Conservation (phyloP, 2,329 filamentous ascomycete species). For the Septoria linicola region DNA sequence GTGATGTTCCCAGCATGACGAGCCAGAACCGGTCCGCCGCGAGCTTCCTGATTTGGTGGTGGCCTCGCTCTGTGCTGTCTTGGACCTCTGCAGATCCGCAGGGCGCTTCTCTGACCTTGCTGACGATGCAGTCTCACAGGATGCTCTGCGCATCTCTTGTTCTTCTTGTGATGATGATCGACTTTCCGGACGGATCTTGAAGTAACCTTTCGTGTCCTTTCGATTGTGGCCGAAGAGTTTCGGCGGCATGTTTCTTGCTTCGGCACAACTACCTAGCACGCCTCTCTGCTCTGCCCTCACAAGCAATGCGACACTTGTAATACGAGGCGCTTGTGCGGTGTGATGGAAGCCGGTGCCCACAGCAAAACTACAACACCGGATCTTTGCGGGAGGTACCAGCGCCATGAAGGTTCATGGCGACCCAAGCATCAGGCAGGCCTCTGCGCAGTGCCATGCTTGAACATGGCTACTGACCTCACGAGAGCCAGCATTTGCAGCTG, state of each 20-base stretch:
- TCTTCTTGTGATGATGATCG: background rate
- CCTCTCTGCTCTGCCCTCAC: background rate
- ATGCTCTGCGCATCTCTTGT: background rate
- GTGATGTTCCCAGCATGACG: background rate
- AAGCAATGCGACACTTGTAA: background rate
- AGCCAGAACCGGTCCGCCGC: constrained; percentile 1
- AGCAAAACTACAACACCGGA: too few species aligned
- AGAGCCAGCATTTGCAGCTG: too few species aligned
- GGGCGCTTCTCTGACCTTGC: background rate
- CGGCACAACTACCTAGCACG: background rate
- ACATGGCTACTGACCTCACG: too few species aligned
- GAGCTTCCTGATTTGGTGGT: constrained; percentile 1
- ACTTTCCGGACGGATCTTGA: background rate
- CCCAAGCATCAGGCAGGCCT: too few species aligned
- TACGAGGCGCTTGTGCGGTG: constrained; percentile 3
- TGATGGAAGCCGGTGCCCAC: too few species aligned
- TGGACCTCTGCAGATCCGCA: background rate
- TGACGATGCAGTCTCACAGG: constrained; percentile 1
- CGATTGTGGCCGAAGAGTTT: constrained; percentile 1
- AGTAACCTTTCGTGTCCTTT: background rate
- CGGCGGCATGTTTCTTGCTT: constrained; percentile 3
- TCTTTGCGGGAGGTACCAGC: too few species aligned
- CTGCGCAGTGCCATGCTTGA: too few species aligned
- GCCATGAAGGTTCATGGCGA: too few species aligned
- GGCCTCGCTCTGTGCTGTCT: constrained; percentile 2